Conservation (phyloP, 495 filamentous ascomycete genomes). For the Acidiella bohemica region DNA sequence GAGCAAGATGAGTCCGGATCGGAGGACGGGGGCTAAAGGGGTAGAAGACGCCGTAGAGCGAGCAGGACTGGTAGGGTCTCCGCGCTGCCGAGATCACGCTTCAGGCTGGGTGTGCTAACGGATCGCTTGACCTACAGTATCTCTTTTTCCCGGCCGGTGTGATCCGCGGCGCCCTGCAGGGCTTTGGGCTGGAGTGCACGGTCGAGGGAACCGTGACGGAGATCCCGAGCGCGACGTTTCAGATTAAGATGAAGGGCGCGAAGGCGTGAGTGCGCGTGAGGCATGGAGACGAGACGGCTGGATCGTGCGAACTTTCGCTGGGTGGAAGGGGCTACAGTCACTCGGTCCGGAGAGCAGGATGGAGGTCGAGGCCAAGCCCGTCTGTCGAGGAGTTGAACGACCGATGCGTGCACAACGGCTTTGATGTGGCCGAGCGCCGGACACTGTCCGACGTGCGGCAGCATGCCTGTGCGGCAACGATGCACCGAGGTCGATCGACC, state of each 20-base stretch:
- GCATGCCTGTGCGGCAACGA: too few relatives aligned
- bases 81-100: too few relatives aligned
- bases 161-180: constrained; percentile 74
- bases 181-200: constrained; percentile 66
- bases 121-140: constrained; percentile 40
- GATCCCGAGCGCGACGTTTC: constrained; percentile 80
- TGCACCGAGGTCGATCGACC: neutral
- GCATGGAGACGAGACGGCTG: too few relatives aligned
- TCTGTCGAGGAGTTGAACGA: neutral
- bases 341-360: too few relatives aligned
- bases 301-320: too few relatives aligned
- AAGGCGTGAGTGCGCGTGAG: constrained; percentile 16
- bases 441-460: neutral
- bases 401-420: neutral
- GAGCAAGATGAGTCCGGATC: constrained; percentile 64
- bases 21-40: constrained; percentile 25
- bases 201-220: constrained; percentile 81
- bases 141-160: constrained; percentile 91
- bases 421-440: neutral
- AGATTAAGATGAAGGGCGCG: constrained; percentile 59
- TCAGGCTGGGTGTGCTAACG: neutral
- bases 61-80: constrained; percentile 61
- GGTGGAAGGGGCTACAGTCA: too few relatives aligned
- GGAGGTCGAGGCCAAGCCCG: too few relatives aligned
- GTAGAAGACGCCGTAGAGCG: constrained; percentile 49